These are phyloP conservation scores for Colletotrichum sp. DNA, from an alignment of 2,329 filamentous ascomycete species.

Conservation along the genomic window DNA sequence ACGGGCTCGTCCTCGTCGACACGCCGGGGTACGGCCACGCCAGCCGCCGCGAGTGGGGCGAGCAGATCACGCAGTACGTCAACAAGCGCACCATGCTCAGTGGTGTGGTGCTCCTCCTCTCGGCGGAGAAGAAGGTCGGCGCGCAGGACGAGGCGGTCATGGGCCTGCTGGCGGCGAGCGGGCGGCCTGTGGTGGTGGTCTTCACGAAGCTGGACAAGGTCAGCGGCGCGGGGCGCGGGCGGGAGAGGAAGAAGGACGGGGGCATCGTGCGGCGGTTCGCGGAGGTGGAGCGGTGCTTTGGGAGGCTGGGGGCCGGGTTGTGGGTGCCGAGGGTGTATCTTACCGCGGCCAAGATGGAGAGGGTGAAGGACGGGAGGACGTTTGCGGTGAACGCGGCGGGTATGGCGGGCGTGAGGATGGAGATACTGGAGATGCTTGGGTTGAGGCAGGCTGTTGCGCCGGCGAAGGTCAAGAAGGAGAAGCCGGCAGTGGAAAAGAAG, in stretches of 20 bases:
- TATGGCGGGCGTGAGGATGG: conserved; percentile 42
- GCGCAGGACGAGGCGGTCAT: conserved; percentile 53
- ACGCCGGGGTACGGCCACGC: conserved; percentile 56
- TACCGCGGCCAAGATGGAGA: conserved; percentile 42
- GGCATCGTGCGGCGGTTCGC: conserved; percentile 20
- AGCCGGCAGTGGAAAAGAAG: background rate
- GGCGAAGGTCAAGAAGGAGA: background rate
- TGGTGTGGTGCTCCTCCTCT: conserved; percentile 59
- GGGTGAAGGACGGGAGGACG: conserved; percentile 27
- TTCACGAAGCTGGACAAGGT: conserved; percentile 64
- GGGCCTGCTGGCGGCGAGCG: conserved; percentile 47
- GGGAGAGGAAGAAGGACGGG: conserved; percentile 24
- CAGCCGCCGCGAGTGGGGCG: conserved; percentile 55
- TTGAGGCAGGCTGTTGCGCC: conserved; percentile 23
- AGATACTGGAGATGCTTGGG: conserved; percentile 46
- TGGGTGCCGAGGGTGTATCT: conserved; percentile 36
- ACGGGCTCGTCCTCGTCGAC: conserved; percentile 55
- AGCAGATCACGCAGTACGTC: conserved; percentile 57
- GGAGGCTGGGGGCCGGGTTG: conserved; percentile 18
- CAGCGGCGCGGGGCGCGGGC: conserved; percentile 14
- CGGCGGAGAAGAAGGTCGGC: conserved; percentile 57
- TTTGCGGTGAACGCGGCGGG: conserved; percentile 33
- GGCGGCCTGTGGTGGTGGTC: conserved; percentile 52
- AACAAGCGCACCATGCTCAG: conserved; percentile 48
- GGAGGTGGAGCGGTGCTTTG: conserved; percentile 10